Base-by-base conservation (phyloP, 768 basidiomycete genomes). In the Cantharellus cinnabarinus region DNA sequence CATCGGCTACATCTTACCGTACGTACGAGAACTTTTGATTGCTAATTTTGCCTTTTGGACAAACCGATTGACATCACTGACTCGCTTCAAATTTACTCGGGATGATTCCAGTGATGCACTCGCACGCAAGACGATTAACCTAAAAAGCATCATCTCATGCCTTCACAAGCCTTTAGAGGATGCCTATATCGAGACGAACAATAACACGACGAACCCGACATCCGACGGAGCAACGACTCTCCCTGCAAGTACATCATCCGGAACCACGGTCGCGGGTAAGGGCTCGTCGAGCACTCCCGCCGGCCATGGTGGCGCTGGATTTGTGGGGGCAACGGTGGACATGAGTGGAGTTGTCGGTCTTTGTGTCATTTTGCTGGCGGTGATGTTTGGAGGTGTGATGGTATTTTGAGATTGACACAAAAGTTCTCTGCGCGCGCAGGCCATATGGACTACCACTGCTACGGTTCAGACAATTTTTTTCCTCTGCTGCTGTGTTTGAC, bases 131-230 rank as follows among this genome's bases (percentile, higher is more conserved):
- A 10, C 10, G 44, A 0, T 48, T 29, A 48, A 73, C 52, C 82
- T 93, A 61, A 71, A 77, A 69, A 82, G 84, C n/a, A 83, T 93
- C 66, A 72, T 81, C 60, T 62, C 69, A 2, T 95, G 90, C 73
- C 65, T 84, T 62, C 76, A 80, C 67, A 71, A 74, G 68, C 68
- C 73, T 10, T 64, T 81, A 14, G 62, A 68, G 29, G 79, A 89
- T 65, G 80, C 86, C 2, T 94, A 91, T 71, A 72, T 88, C 61
- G 88, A 91, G 74, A 85, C 84, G 2, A 85, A 85, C 66, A 72
- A 83, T 68, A 90, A 89, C 71, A 14, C 56, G 29, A 64, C 62
- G 44, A 48, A 48, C 44, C 44, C 44, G 10, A 10, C 44, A 10
- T 10, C 10, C 10, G 29, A 48, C 10, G 44, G 44, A 10, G 10